Evolutionary conservation across 257 asterid genomes (phyloP).

Genomic region (Schizonepeta tenuifolia): DNA sequence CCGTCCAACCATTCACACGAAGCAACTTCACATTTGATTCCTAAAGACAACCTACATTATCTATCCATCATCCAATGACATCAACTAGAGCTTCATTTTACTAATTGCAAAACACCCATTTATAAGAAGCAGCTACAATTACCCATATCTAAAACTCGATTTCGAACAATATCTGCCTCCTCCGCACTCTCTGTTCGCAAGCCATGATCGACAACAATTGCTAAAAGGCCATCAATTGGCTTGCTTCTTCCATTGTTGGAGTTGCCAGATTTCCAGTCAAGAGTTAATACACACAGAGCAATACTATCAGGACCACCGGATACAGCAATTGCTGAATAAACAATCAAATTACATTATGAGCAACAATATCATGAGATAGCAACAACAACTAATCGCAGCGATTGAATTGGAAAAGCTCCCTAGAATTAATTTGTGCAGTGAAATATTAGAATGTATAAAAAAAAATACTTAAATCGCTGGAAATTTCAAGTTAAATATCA

Average conservation of each 20-base stretch:
- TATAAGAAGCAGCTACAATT: slow-evolving; percentile 30
- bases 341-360: slow-evolving; percentile 28
- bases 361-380: slow-evolving; percentile 2
- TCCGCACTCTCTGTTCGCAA: slow-evolving; percentile 79
- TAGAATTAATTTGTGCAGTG: not conserved
- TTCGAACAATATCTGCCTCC: slow-evolving; percentile 66
- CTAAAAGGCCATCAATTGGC: slow-evolving; percentile 68
- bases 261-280: slow-evolving; percentile 71
- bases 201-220: slow-evolving; percentile 89
- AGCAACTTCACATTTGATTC: slow-evolving; percentile 82
- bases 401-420: not conserved
- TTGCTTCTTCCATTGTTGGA: slow-evolving; percentile 41
- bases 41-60: slow-evolving; percentile 67
- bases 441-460: not conserved
- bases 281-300: slow-evolving; percentile 79
- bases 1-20: slow-evolving; percentile 84
- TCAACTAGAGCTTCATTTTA: slow-evolving; percentile 34
- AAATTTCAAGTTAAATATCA: not conserved
- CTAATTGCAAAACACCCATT: slow-evolving; percentile 26
- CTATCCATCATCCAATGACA: slow-evolving; percentile 40
- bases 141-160: slow-evolving; percentile 80
- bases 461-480: not conserved
- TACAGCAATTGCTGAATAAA: slow-evolving; percentile 76
- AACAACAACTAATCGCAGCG: not conserved
- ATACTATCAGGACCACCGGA: slow-evolving; percentile 99